Evolutionary conservation across 169 alveolate species (phyloP), one percentile per base, ranked within the genome.

Genomic region (Cryptosporidium meleagridis): DNA sequence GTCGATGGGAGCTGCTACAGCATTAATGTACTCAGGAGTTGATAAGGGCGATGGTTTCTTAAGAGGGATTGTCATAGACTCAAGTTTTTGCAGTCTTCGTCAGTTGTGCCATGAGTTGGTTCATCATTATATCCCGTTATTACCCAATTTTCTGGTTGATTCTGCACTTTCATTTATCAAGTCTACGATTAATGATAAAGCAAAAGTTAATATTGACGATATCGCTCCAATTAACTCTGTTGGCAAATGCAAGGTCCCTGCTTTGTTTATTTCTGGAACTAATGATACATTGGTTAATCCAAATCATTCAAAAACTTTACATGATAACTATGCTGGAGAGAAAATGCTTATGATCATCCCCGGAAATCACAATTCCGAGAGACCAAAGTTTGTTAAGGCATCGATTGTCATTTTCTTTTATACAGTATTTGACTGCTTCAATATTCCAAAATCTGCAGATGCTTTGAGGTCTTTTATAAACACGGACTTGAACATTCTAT

Each of bases 1-100:
- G 80, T 93, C 97, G 14, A 97, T 97, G 99, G 99, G 99, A 8
- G 98, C 99, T 1, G 99, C 96, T 1, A 96, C 98, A 37, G 96
- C 98, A 16, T 80, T 96, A 61, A 91, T 95, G 93, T 95, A 96
- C 91, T 97, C 96, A 2, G 93, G 89, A 18, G 48, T 48, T 14
- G 89, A 80, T 16, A 80, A 94, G 51, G 91, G 96, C 72, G 97
- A 97, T 72, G 97, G 97, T 0, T 86, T 95, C 10, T 95, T 96
- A 31, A 98, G 96, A 29, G 98, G 98, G 14, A 69, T 97, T 86
- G 97, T 97, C 26, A 84, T 97, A 10, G 99, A 97, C 85, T 96
- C 98, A 18, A 92, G 95, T 59, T 93, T 95, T 41, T 85, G 87
- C 55, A 91, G 91, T 51, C 80, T 93, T 91, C 41, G 91, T 29